phyloP scores from a whole-genome alignment of 2,329 filamentous ascomycete genomes.

The Fusarium veterinarium region DNA sequence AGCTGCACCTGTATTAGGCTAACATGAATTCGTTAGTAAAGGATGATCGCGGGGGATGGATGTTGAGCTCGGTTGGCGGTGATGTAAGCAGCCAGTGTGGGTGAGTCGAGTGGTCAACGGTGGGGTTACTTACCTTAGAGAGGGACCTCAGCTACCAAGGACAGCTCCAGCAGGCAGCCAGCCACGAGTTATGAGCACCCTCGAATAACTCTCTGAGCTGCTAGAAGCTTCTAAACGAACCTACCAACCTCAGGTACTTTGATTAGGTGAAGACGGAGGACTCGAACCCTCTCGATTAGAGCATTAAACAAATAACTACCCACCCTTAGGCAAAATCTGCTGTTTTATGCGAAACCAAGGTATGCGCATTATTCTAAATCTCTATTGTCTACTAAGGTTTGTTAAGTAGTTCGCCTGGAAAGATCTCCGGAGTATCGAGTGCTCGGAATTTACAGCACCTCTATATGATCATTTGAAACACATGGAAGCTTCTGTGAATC shows the following conservation, averaged over 20 bases:
- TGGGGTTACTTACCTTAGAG: conserved; percentile 20
- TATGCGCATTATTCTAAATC: background rate
- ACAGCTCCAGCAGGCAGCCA: conserved; percentile 21
- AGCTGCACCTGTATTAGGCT: background rate
- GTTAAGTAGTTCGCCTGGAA: background rate
- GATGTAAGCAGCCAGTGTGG: conserved; percentile 33
- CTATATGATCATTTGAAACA: background rate
- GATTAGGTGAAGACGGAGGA: background rate
- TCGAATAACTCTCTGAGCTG: background rate
- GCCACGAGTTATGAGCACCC: background rate
- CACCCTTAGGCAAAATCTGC: background rate
- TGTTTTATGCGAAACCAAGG: background rate
- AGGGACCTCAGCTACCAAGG: background rate
- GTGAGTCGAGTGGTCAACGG: conserved; percentile 3
- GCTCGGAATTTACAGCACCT: no score
- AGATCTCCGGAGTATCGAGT: background rate
- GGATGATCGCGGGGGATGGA: conserved; percentile 11
- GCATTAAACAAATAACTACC: background rate
- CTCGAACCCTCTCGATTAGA: background rate
- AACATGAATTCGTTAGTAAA: background rate
- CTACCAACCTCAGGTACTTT: background rate
- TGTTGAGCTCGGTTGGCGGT: conserved; percentile 28
- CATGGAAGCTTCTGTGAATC: background rate
- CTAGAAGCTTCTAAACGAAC: conserved; percentile 19
- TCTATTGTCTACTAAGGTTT: background rate